Evolutionary conservation across 2,329 filamentous ascomycete species (phyloP), one percentile per base, ranked within the genome.

Genomic region (Neurospora crassa): DNA sequence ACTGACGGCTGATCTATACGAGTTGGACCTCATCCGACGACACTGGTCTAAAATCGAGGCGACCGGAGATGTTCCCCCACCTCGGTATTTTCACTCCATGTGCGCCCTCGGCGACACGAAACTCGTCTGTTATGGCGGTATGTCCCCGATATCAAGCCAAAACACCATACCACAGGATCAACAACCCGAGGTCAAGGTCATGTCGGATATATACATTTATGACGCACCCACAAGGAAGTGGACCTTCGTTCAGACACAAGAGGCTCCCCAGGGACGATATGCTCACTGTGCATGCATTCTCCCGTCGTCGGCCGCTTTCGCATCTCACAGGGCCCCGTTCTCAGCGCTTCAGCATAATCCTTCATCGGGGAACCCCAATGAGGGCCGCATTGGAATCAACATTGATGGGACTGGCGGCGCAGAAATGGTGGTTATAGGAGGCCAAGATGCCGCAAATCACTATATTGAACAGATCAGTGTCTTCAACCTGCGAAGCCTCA

Each of bases 391-490:
- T 71, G 95, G 95, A 2, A 91, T 97, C 71, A 91, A 92, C 74
- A 90, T 98, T 72, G 94, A 99, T 80, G 95, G 96, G 0, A 89
- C 89, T 24, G 96, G 96, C 18, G 96, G 96, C 41, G 93, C 96
- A 1, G 95, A 99, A 80, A 97, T 99, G 95, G 88, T 99, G 6
- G 91, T 99, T 16, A 94, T 98, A 8, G 96, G 96, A 72, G 96
- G 96, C 0, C 96, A 99, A 80, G 96, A 99, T 78, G 96, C 92
- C 70, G 91, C 91, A n/a, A 99, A 99, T 80, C 94, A 97, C 80
- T 99, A 99, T 79, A 99, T 99, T 75, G 95, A 99, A 81, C 94
- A 99, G 81, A 96, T 99, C 74, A 98, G 94, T 79, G 93, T 99
- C 2, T 99, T 99, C 84, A 99, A 99, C 78, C 84, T 99, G 37